phyloP scores from a whole-genome alignment of 2,329 filamentous ascomycete genomes.

The Sphaerulina musiva region DNA sequence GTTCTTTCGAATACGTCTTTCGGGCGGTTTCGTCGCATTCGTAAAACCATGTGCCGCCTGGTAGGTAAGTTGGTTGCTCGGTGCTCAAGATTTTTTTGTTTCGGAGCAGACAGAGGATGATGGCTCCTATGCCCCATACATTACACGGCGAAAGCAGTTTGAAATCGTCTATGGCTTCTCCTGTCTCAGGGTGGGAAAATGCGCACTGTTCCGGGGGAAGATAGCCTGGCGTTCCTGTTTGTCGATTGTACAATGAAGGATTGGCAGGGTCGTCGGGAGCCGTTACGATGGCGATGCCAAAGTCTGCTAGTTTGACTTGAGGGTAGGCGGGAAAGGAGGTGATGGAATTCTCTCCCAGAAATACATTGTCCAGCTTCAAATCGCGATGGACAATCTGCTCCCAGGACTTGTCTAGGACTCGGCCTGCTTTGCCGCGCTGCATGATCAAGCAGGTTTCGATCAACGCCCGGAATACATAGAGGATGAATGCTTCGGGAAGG shows the following conservation, averaged over 20 bases:
- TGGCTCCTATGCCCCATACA: slow-evolving; percentile 16
- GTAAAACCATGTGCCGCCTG: neutral
- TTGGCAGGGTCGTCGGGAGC: slow-evolving; percentile 12
- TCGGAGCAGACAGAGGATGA: slow-evolving; percentile 7
- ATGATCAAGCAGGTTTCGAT: slow-evolving; percentile 9
- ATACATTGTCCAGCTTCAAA: slow-evolving; percentile 22
- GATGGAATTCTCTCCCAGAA: slow-evolving; percentile 9
- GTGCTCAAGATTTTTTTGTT: neutral
- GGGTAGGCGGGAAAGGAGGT: slow-evolving; percentile 4
- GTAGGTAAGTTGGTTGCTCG: slow-evolving; percentile 7
- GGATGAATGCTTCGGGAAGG: slow-evolving; percentile 6
- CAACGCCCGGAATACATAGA: slow-evolving; percentile 11
- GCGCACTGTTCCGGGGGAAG: slow-evolving; percentile 11
- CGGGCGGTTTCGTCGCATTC: neutral
- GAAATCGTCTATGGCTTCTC: slow-evolving; percentile 12
- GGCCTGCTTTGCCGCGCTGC: slow-evolving; percentile 2
- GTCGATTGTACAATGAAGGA: slow-evolving; percentile 7
- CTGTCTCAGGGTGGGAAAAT: slow-evolving; percentile 6
- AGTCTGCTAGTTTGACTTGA: slow-evolving; percentile 18
- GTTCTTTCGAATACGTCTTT: neutral
- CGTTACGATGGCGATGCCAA: slow-evolving; percentile 16
- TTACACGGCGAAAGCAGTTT: slow-evolving; percentile 15
- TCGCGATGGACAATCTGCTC: slow-evolving; percentile 21
- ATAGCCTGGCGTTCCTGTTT: slow-evolving; percentile 12
- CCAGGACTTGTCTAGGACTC: neutral